These are phyloP conservation scores for Lactifluus hygrophoroides DNA, from an alignment of 768 basidiomycete genomes.

Conservation along the genomic window DNA sequence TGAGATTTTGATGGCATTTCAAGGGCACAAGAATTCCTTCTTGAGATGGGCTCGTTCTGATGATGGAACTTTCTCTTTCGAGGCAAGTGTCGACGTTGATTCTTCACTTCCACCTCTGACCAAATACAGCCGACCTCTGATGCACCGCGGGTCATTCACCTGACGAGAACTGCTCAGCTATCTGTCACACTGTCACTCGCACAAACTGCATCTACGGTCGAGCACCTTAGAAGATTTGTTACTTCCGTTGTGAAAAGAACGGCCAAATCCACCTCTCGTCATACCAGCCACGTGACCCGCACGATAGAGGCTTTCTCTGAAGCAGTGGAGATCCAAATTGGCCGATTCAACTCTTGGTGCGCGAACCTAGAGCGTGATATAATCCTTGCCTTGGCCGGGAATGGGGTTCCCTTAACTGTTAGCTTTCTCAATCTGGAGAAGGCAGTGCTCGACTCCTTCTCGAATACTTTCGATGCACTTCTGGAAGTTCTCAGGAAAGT, in stretches of 20 bases:
- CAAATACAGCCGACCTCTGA: conserved; percentile 36
- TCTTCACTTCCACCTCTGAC: not conserved
- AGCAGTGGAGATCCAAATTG: conserved; percentile 54
- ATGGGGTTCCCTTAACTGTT: conserved; percentile 38
- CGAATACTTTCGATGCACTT: conserved; percentile 48
- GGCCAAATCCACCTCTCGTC: conserved; percentile 17
- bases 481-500: conserved; percentile 38
- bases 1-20: conserved; percentile 66
- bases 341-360: conserved; percentile 60
- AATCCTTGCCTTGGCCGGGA: conserved; percentile 47
- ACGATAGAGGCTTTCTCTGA: conserved; percentile 82
- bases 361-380: conserved; percentile 59
- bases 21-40: conserved; percentile 60
- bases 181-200: conserved; percentile 59
- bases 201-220: conserved; percentile 47
- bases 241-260: conserved; percentile 35
- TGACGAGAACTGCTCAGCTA: conserved; percentile 55
- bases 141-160: conserved; percentile 54
- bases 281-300: conserved; percentile 31
- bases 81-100: conserved; percentile 17
- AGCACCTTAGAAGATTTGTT: conserved; percentile 57
- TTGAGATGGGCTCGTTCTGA: conserved; percentile 29
- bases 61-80: conserved; percentile 28
- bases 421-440: conserved; percentile 64
- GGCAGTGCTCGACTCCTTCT: conserved; percentile 46